Conservation (phyloP, 257 asterid species). For the Lantana camara region DNA sequence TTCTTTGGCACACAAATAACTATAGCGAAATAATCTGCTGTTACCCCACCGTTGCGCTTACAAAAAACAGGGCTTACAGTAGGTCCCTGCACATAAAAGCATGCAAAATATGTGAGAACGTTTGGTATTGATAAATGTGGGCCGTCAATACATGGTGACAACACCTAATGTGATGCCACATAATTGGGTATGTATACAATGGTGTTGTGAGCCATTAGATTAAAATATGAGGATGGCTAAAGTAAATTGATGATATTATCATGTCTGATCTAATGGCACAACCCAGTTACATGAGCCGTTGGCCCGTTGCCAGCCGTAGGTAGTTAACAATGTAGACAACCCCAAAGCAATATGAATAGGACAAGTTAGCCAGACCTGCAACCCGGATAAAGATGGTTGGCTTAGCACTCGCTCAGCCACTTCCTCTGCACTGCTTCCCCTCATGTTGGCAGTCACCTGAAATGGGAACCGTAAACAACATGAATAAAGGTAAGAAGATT, state of each 20-base stretch:
- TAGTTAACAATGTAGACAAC: neutral
- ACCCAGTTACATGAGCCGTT: too few relatives aligned
- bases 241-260: too few relatives aligned
- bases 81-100: slow-evolving; percentile 72
- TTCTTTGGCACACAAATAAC: slow-evolving; percentile 94
- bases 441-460: slow-evolving; percentile 95
- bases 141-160: neutral
- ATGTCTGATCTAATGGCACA: too few relatives aligned
- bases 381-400: slow-evolving; percentile 84
- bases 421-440: slow-evolving; percentile 94
- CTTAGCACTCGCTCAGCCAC: slow-evolving; percentile 82
- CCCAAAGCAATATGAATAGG: slow-evolving; percentile 10
- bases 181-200: too few relatives aligned
- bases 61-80: slow-evolving; percentile 87
- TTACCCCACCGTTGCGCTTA: slow-evolving; percentile 59
- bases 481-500: slow-evolving; percentile 14
- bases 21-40: slow-evolving; percentile 76
- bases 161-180: neutral
- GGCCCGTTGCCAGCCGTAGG: too few relatives aligned
- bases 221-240: too few relatives aligned
- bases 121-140: neutral
- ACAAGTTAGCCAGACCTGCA: slow-evolving; percentile 62
- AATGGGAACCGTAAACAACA: slow-evolving; percentile 25
- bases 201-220: too few relatives aligned
- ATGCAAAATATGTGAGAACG: slow-evolving; percentile 16